These are phyloP conservation scores for Alternaria solani DNA, from an alignment of 2,329 filamentous ascomycete species.

Conservation along the genomic window DNA sequence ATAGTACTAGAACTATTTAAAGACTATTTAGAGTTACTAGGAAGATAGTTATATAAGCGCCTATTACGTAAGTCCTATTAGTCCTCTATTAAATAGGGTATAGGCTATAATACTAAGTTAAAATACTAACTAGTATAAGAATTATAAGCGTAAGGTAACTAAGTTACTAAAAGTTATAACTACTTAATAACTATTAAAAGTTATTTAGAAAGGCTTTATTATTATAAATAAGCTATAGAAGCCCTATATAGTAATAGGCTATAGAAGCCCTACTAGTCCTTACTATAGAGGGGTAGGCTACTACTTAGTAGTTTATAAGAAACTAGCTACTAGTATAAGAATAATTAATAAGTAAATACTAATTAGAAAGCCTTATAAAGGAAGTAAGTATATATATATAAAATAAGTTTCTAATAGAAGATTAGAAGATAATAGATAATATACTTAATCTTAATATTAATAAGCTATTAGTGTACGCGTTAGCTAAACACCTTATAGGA, in stretches of 20 bases:
- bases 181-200: not conserved
- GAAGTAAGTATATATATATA: not conserved
- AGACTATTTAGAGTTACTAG: no score
- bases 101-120: not conserved
- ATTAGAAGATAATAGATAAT: not conserved
- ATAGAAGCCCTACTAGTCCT: not conserved
- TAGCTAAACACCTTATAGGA: not conserved
- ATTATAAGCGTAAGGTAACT: not conserved
- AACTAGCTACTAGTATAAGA: not conserved
- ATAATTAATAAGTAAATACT: not conserved
- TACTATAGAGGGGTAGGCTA: not conserved
- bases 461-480: not conserved
- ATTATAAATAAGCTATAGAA: not conserved
- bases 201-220: not conserved
- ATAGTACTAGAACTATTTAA: no score
- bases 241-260: not conserved
- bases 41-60: no score
- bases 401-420: not conserved
- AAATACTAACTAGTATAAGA: not conserved
- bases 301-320: no score
- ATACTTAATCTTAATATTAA: not conserved
- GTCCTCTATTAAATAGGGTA: not conserved
- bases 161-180: not conserved
- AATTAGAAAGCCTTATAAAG: not conserved
- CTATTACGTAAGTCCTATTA: not conserved